These are phyloP conservation scores for Amanita fuliginea DNA, from an alignment of 768 basidiomycete genomes.

Conservation along the genomic window DNA sequence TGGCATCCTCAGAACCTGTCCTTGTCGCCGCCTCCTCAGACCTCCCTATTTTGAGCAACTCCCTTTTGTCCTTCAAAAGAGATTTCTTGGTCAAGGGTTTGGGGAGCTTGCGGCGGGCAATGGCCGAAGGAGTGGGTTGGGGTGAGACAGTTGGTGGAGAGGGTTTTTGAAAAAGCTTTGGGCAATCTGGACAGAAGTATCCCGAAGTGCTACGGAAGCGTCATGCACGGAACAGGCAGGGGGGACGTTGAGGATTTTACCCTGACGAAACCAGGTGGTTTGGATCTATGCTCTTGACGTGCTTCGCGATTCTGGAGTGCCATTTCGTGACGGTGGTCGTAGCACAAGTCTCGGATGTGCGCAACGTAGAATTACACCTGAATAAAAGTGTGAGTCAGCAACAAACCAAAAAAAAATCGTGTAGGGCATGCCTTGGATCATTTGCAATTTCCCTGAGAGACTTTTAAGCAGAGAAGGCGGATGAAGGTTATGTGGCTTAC, in stretches of 20 bases:
- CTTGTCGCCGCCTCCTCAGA: conserved; percentile 19
- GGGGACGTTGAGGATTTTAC: conserved; percentile 20
- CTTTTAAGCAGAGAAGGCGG: neutral
- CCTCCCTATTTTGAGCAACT: conserved; percentile 33
- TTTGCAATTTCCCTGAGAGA: conserved; percentile 50
- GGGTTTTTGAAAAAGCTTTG: conserved; percentile 37
- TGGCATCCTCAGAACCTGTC: conserved; percentile 23
- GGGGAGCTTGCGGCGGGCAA: conserved; percentile 22
- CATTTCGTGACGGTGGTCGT: conserved; percentile 45
- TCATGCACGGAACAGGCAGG: neutral
- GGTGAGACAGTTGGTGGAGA: conserved; percentile 25
- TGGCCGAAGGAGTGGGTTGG: conserved; percentile 26
- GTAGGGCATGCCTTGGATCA: conserved; percentile 41
- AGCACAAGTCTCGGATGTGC: conserved; percentile 29
- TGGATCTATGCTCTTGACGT: conserved; percentile 37
- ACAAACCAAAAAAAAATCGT: neutral
- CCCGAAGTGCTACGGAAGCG: conserved; percentile 32
- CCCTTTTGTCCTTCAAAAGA: conserved; percentile 38
- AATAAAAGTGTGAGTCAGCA: conserved; percentile 2
- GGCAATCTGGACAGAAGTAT: conserved; percentile 45
- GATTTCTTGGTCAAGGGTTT: conserved; percentile 34
- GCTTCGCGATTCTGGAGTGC: conserved; percentile 35
- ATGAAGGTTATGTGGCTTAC: conserved; percentile 16
- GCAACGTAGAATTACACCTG: conserved; percentile 49
- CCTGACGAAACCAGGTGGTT: conserved; percentile 59